Conservation (phyloP, 345 rosid species). For the Linum trigynum region DNA sequence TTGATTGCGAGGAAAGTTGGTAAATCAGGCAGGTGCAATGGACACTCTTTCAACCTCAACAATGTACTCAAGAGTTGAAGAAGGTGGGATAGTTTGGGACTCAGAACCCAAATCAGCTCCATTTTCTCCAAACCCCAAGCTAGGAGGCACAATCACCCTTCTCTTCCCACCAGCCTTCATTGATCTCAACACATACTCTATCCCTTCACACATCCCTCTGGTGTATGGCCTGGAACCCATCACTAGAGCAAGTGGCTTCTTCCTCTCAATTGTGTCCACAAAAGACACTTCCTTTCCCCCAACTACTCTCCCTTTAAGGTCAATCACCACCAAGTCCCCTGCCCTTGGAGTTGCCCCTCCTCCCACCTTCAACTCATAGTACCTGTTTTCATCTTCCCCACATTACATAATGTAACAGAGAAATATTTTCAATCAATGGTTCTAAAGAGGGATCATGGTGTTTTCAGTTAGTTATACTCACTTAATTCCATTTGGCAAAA, state of each 20-base stretch:
- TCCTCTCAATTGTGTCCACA: constrained; percentile 50
- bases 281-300: constrained; percentile 45
- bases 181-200: constrained; percentile 56
- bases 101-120: constrained; percentile 63
- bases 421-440: too few relatives aligned
- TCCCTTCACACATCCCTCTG: constrained; percentile 77
- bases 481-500: constrained; percentile 81
- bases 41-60: constrained; percentile 79
- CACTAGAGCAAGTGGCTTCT: constrained; percentile 61
- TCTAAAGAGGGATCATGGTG: too few relatives aligned
- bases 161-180: constrained; percentile 87
- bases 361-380: constrained; percentile 72
- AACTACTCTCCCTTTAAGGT: constrained; percentile 57
- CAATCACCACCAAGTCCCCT: constrained; percentile 80
- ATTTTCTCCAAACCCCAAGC: constrained; percentile 60
- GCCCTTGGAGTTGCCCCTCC: constrained; percentile 68
- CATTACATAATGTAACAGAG: too few relatives aligned
- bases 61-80: constrained; percentile 55
- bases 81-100: constrained; percentile 49
- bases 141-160: constrained; percentile 61
- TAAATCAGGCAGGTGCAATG: constrained; percentile 64
- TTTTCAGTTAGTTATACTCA: constrained; percentile 12
- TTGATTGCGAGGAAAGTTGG: not conserved
- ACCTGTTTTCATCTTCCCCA: constrained; percentile 27
- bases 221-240: constrained; percentile 77